Evolutionary conservation across 1,139 yeast genomes (phyloP).

Genomic region (Suhomyces taliae): DNA sequence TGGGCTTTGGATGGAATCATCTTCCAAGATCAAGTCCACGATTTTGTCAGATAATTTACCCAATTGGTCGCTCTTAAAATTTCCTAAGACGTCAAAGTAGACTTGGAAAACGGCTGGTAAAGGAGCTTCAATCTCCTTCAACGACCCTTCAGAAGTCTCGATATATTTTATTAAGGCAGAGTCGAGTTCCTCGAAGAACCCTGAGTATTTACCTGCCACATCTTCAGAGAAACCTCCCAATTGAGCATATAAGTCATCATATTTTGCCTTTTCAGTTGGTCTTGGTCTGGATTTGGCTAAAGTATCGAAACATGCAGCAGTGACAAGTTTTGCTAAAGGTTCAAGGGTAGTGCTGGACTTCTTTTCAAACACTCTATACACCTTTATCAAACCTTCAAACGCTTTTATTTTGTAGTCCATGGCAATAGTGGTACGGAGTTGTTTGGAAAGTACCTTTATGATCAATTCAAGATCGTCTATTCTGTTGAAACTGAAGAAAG

Average conservation of each 20-base stretch:
- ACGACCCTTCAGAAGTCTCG: background rate
- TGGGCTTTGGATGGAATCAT: conserved; percentile 15
- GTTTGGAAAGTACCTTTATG: conserved; percentile 18
- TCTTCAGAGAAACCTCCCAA: conserved; percentile 1
- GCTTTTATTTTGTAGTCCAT: conserved; percentile 22
- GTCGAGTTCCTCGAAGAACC: background rate
- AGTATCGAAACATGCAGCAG: conserved; percentile 13
- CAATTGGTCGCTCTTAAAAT: background rate
- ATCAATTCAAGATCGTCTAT: conserved; percentile 21
- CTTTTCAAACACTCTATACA: conserved; percentile 14
- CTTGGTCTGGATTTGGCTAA: conserved; percentile 10
- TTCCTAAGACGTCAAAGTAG: conserved; percentile 3
- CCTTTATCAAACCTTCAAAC: conserved; percentile 20
- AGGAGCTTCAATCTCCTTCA: background rate
- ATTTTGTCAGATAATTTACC: conserved; percentile 19
- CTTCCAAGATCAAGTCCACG: conserved; percentile 17
- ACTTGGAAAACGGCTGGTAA: background rate
- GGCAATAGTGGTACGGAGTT: conserved; percentile 17
- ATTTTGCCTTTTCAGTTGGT: background rate
- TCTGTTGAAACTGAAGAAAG: conserved; percentile 20
- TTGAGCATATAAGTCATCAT: background rate
- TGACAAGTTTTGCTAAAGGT: conserved; percentile 4
- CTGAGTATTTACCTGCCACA: background rate
- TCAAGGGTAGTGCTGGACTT: background rate
- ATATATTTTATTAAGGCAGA: background rate